These are phyloP conservation scores for Acanthochlamys bracteata DNA, from an alignment of 106 monocot genomes.

Conservation along the genomic window DNA sequence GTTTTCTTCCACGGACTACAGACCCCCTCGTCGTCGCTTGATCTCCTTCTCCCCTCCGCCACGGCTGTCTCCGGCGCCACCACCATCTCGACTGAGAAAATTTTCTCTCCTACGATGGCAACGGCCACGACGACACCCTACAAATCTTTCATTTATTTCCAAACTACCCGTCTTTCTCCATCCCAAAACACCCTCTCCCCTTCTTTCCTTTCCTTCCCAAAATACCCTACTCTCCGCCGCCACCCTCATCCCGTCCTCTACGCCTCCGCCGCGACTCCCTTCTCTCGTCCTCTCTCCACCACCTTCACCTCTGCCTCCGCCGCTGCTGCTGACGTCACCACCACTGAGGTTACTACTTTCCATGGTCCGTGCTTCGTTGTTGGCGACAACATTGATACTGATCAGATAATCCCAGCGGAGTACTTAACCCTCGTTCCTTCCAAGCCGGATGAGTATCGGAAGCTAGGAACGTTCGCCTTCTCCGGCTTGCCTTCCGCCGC, in stretches of 20 bases:
- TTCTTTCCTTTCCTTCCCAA: not conserved
- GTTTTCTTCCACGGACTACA: no score
- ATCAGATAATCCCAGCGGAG: slow-evolving; percentile 97
- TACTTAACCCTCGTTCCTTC: slow-evolving; percentile 94
- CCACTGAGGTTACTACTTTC: slow-evolving; percentile 39
- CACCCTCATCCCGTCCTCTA: not conserved
- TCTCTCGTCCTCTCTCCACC: slow-evolving; percentile 1
- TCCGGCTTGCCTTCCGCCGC: slow-evolving; percentile 59
- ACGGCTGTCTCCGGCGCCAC: no score
- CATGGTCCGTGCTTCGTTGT: slow-evolving; percentile 91
- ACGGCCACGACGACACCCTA: not conserved
- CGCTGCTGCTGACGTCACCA: slow-evolving; percentile 1
- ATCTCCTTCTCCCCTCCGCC: no score
- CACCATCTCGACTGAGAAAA: no score
- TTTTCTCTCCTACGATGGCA: no score
- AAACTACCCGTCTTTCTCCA: slow-evolving; percentile 7
- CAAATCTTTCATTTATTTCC: slow-evolving; percentile 8
- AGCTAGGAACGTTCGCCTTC: slow-evolving; percentile 80
- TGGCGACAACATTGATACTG: slow-evolving; percentile 97
- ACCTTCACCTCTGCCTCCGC: not conserved
- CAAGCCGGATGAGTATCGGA: slow-evolving; percentile 87
- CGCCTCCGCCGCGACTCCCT: not conserved
- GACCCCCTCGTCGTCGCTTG: no score
- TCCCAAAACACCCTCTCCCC: not conserved
- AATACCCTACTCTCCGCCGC: not conserved